These are phyloP conservation scores for Microdochium bolleyi DNA, from an alignment of 2,329 filamentous ascomycete species.

Conservation along the genomic window DNA sequence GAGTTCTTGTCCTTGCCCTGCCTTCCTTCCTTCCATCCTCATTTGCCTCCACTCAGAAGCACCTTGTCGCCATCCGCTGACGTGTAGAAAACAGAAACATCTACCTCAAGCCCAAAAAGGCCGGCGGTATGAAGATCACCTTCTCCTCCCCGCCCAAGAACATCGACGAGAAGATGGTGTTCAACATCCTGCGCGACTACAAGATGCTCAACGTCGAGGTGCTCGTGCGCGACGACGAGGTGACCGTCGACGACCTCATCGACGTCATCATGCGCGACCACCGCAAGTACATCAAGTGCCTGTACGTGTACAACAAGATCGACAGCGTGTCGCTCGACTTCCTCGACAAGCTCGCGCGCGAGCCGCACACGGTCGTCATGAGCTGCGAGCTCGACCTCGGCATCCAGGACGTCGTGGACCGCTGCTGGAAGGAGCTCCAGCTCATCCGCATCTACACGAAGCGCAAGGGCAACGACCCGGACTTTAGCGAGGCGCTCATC, in stretches of 20 bases:
- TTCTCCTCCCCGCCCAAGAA: constrained; percentile 85
- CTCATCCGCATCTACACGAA: constrained; percentile 95
- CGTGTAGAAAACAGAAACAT: constrained; percentile 87
- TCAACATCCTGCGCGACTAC: constrained; percentile 96
- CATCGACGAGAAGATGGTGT: constrained; percentile 96
- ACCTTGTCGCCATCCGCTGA: constrained; percentile 3
- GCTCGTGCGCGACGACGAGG: constrained; percentile 86
- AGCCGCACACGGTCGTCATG: constrained; percentile 95
- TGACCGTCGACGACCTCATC: constrained; percentile 96
- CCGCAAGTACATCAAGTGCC: constrained; percentile 87
- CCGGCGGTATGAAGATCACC: constrained; percentile 97
- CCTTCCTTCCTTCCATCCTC: background rate
- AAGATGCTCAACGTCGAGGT: constrained; percentile 98
- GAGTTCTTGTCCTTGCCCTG: constrained; percentile 22
- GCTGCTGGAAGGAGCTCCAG: constrained; percentile 88
- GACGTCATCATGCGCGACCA: constrained; percentile 99
- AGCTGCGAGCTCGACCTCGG: constrained; percentile 92
- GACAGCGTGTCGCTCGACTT: constrained; percentile 91
- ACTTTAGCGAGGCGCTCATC: constrained; percentile 87
- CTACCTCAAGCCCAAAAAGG: constrained; percentile 92
- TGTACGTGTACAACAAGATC: constrained; percentile 99
- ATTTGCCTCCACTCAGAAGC: background rate
- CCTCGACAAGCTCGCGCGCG: constrained; percentile 82
- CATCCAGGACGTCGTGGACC: constrained; percentile 85
- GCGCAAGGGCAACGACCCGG: constrained; percentile 82